These are phyloP conservation scores for Aspergillus indologenus DNA, from an alignment of 495 filamentous ascomycete genomes.

Conservation along the genomic window DNA sequence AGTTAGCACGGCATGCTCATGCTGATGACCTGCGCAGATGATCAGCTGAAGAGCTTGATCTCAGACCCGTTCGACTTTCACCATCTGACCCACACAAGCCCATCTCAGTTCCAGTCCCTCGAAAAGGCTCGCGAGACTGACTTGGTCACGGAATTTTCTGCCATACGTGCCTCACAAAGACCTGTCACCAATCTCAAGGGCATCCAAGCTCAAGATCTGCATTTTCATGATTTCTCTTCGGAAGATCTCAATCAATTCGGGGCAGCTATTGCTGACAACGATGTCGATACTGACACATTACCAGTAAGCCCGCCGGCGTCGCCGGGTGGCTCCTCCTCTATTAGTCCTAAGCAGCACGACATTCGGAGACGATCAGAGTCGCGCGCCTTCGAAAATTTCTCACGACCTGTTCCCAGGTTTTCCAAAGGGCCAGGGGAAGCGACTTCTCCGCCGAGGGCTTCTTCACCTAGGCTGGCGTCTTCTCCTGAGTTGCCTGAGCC, in stretches of 20 bases:
- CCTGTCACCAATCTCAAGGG: conserved; percentile 59
- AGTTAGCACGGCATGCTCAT: background rate
- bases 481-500: conserved; percentile 37
- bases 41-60: conserved; percentile 54
- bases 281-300: conserved; percentile 19
- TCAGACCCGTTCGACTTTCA: conserved; percentile 88
- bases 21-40: conserved; percentile 20
- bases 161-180: conserved; percentile 64
- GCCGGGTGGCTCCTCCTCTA: conserved; percentile 14
- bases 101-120: conserved; percentile 58
- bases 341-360: conserved; percentile 19
- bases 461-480: conserved; percentile 30
- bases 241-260: conserved; percentile 39
- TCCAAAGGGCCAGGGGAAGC: conserved; percentile 28
- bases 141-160: conserved; percentile 63
- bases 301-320: conserved; percentile 21
- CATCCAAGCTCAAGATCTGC: conserved; percentile 61
- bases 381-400: conserved; percentile 48
- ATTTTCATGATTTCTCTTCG: conserved; percentile 60
- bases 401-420: conserved; percentile 43
- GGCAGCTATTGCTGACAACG: conserved; percentile 22
- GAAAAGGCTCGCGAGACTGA: conserved; percentile 57
- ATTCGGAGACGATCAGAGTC: conserved; percentile 26
- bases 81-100: conserved; percentile 75
- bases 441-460: conserved; percentile 29